phyloP scores from a whole-genome alignment of 1,284 basidiomycete genomes.

The Farysia itapuensis region DNA sequence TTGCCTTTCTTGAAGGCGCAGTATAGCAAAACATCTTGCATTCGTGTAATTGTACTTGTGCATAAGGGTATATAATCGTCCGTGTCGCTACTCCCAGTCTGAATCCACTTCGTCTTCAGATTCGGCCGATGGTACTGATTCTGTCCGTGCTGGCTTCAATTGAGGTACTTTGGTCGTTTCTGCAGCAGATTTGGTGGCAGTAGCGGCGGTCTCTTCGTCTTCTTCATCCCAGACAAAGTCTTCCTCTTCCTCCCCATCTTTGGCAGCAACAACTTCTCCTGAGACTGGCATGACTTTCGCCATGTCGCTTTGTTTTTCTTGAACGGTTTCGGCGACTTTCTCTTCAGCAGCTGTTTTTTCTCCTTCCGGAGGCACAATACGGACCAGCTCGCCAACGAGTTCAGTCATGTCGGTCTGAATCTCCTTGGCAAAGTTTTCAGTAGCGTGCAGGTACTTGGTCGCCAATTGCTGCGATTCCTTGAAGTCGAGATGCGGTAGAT shows the following conservation, averaged over 20 bases:
- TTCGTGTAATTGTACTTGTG: not conserved
- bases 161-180: no score
- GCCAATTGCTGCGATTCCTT: constrained; percentile 45
- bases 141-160: no score
- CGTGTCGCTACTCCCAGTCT: no score
- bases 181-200: constrained; percentile 1
- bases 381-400: constrained; percentile 43
- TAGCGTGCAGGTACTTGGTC: constrained; percentile 34
- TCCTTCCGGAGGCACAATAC: constrained; percentile 43
- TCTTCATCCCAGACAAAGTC: constrained; percentile 51
- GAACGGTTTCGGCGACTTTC: no score
- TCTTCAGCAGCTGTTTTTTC: constrained; percentile 1
- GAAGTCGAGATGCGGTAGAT: constrained; percentile 44
- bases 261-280: not conserved
- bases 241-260: constrained; percentile 19
- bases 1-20: constrained; percentile 41
- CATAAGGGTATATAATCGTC: no score
- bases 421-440: constrained; percentile 41
- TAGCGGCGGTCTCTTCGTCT: constrained; percentile 26
- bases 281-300: not conserved
- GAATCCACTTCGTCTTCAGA: no score
- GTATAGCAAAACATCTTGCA: constrained; percentile 2
- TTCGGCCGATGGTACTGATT: no score
- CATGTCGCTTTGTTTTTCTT: not conserved
- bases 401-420: constrained; percentile 46